phyloP scores from a whole-genome alignment of 1,139 yeast species.

The Protomyces pachydermus region DNA sequence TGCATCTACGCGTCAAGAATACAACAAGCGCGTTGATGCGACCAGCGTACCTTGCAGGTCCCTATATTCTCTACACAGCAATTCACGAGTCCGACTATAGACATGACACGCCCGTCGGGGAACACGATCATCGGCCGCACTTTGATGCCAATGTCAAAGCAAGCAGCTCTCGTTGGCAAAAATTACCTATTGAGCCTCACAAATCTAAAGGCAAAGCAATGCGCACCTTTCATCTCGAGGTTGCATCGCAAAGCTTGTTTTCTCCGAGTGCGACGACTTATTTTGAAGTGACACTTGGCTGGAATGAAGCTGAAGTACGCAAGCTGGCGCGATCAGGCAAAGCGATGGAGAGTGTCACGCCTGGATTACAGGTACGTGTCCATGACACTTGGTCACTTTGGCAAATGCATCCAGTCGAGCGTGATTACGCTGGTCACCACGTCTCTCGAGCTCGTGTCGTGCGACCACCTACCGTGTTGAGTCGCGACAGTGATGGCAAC shows the following conservation, averaged over 20 bases:
- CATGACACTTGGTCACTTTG: slow-evolving; percentile 30
- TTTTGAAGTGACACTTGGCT: slow-evolving; percentile 63
- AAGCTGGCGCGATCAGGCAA: slow-evolving; percentile 27
- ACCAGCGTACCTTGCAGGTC: slow-evolving; percentile 88
- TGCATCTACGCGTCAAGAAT: slow-evolving; percentile 50
- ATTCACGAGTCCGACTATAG: slow-evolving; percentile 56
- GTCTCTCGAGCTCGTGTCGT: slow-evolving; percentile 35
- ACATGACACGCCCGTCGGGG: slow-evolving; percentile 42
- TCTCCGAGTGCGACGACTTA: slow-evolving; percentile 62
- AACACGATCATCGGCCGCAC: slow-evolving; percentile 13
- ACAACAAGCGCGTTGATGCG: slow-evolving; percentile 67
- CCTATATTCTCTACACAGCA: slow-evolving; percentile 82
- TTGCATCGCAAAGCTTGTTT: slow-evolving; percentile 79
- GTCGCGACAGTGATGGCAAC: slow-evolving; percentile 67
- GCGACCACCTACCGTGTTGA: slow-evolving; percentile 57
- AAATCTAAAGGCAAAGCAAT: background rate
- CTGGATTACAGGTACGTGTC: slow-evolving; percentile 18
- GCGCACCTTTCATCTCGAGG: slow-evolving; percentile 49
- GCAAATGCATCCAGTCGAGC: slow-evolving; percentile 30
- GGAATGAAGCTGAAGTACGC: slow-evolving; percentile 41
- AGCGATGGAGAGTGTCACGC: slow-evolving; percentile 24
- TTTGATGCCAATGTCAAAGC: slow-evolving; percentile 40
- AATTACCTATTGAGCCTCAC: slow-evolving; percentile 60
- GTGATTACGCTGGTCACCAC: slow-evolving; percentile 27
- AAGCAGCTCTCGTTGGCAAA: slow-evolving; percentile 64